These are phyloP conservation scores for Neobulgaria alba DNA, from an alignment of 2,329 filamentous ascomycete species.

Conservation along the genomic window DNA sequence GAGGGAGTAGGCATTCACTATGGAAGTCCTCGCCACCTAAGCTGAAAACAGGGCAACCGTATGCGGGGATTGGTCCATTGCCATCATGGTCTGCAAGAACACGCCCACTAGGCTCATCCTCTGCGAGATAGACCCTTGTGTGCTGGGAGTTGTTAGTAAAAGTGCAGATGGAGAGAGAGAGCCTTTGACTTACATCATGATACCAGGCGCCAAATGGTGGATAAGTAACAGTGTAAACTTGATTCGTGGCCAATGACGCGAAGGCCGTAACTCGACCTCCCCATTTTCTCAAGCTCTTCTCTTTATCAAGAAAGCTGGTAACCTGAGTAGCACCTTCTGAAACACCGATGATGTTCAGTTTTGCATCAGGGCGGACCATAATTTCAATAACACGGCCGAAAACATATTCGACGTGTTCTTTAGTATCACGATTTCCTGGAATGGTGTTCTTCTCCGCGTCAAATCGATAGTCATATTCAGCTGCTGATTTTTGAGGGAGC, in stretches of 20 bases:
- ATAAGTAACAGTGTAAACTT: conserved; percentile 34
- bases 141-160: conserved; percentile 35
- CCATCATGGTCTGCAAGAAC: conserved; percentile 45
- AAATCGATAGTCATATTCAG: conserved; percentile 46
- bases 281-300: conserved; percentile 42
- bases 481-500: conserved; percentile 53
- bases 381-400: conserved; percentile 54
- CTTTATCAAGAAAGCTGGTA: conserved; percentile 47
- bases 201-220: conserved; percentile 42
- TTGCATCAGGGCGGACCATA: conserved; percentile 39
- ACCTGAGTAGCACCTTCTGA: conserved; percentile 55
- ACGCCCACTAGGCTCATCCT: conserved; percentile 40
- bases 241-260: conserved; percentile 41
- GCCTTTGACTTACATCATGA: conserved; percentile 35
- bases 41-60: conserved; percentile 62
- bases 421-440: conserved; percentile 45
- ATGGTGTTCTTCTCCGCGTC: conserved; percentile 51
- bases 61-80: conserved; percentile 22
- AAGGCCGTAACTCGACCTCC: conserved; percentile 38
- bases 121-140: conserved; percentile 52
- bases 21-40: conserved; percentile 53
- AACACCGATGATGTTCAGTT: conserved; percentile 63
- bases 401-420: conserved; percentile 57
- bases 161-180: background rate
- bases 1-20: conserved; percentile 54